These are phyloP conservation scores for Ammopiptanthus mongolicus DNA, from an alignment of 306 rosid genomes.

Conservation along the genomic window DNA sequence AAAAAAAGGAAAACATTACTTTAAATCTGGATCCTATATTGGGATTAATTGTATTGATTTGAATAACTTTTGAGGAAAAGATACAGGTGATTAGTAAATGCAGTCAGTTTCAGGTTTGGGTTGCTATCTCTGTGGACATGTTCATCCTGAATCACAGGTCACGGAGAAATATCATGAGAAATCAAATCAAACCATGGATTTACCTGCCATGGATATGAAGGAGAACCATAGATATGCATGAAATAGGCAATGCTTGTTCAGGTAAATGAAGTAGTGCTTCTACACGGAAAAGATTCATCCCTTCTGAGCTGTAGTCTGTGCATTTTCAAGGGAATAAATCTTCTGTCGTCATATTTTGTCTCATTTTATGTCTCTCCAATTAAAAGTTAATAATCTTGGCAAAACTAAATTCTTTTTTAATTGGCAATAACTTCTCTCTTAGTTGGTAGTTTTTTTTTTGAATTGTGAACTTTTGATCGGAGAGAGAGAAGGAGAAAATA, in stretches of 20 bases:
- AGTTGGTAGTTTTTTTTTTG: too few species aligned
- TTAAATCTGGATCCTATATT: background rate
- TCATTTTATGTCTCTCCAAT: too few species aligned
- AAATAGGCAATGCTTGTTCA: background rate
- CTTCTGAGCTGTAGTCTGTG: background rate
- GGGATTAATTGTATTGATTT: background rate
- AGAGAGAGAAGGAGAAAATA: too few species aligned
- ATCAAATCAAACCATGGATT: slow-evolving; percentile 8
- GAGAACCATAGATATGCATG: background rate
- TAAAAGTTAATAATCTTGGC: too few species aligned
- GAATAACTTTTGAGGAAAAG: background rate
- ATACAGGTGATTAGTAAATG: background rate
- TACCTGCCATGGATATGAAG: background rate
- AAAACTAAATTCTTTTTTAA: too few species aligned
- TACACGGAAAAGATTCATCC: background rate
- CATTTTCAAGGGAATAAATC: background rate
- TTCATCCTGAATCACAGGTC: background rate
- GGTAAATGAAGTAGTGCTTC: background rate
- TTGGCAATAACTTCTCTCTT: too few species aligned
- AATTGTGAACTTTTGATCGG: too few species aligned
- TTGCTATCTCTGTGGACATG: background rate
- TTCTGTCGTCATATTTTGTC: too few species aligned
- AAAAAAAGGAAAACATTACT: background rate
- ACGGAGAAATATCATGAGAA: background rate
- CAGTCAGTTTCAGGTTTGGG: background rate